These are phyloP conservation scores for Scorias spongiosa DNA, from an alignment of 2,329 filamentous ascomycete species.

Conservation along the genomic window DNA sequence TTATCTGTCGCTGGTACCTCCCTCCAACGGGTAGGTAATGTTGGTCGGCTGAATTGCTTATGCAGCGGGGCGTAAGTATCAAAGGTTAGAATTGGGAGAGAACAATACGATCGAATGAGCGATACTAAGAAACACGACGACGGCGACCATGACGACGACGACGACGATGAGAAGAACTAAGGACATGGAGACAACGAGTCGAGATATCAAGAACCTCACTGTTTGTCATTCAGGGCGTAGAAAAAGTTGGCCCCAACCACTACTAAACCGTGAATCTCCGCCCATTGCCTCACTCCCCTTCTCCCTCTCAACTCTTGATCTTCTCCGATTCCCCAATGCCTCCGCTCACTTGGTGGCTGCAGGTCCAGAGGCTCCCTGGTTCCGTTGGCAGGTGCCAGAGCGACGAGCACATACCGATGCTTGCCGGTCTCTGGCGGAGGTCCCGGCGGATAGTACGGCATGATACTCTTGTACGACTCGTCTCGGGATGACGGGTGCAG, in stretches of 20 bases:
- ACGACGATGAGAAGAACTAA: no score
- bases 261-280: constrained; percentile 30
- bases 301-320: constrained; percentile 25
- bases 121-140: no score
- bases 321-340: constrained; percentile 41
- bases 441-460: constrained; percentile 37
- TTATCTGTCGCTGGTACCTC: no score
- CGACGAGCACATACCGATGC: constrained; percentile 43
- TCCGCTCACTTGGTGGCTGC: constrained; percentile 31
- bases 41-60: no score
- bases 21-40: no score
- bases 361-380: constrained; percentile 28
- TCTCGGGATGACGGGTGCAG: not conserved
- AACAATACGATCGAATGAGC: no score
- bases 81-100: no score
- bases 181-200: no score
- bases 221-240: constrained; percentile 33
- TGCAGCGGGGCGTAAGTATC: no score
- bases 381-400: constrained; percentile 31
- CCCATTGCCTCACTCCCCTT: constrained; percentile 38
- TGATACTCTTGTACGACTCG: constrained; percentile 22
- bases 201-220: constrained; percentile 17
- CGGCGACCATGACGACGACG: no score
- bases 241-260: constrained; percentile 35
- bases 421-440: constrained; percentile 41